Evolutionary conservation across 2,329 filamentous ascomycete species (phyloP), one percentile per base, ranked within the genome.

Genomic region (Onygena corvina): DNA sequence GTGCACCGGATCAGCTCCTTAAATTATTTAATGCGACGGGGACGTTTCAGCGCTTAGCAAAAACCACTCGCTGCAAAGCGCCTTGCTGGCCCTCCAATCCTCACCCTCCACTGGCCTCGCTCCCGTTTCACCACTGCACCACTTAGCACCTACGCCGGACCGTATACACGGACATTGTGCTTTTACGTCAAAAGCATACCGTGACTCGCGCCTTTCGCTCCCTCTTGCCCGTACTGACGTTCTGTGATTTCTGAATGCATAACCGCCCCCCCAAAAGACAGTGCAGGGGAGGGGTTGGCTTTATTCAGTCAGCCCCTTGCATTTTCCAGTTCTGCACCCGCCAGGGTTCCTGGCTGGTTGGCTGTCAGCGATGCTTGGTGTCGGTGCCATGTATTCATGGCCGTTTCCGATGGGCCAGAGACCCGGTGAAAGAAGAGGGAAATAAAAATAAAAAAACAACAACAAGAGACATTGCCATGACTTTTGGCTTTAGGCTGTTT

Each of bases 251-350:
- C n/a, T n/a, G n/a, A n/a, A n/a, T n/a, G n/a, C n/a, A n/a, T 40
- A 42, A 42, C 36, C 36, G 36, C 36, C 36, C 36, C 36, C n/a
- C n/a, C n/a, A n/a, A n/a, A n/a, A n/a, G n/a, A n/a, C n/a, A n/a
- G n/a, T n/a, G n/a, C n/a, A n/a, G n/a, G n/a, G 14, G 11, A n/a
- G 5, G 20, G 36, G 36, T 27, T 42, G 36, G 16, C 36, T 42
- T 42, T 27, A 42, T 42, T n/a, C n/a, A n/a, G n/a, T n/a, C 7
- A 42, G 36, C 36, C 36, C 36, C 36, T 42, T 42, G 36, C 21
- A 14, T n/a, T n/a, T n/a, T n/a, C n/a, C n/a, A n/a, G n/a, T n/a
- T n/a, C 20, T 42, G 36, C 36, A 42, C 2, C 36, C 14, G 14
- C 21, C 11, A 23, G 36, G 36, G 6, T n/a, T 11, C 36, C 12